Evolutionary conservation across 2,329 filamentous ascomycete species (phyloP).

Genomic region (Fusarium pilosicola): DNA sequence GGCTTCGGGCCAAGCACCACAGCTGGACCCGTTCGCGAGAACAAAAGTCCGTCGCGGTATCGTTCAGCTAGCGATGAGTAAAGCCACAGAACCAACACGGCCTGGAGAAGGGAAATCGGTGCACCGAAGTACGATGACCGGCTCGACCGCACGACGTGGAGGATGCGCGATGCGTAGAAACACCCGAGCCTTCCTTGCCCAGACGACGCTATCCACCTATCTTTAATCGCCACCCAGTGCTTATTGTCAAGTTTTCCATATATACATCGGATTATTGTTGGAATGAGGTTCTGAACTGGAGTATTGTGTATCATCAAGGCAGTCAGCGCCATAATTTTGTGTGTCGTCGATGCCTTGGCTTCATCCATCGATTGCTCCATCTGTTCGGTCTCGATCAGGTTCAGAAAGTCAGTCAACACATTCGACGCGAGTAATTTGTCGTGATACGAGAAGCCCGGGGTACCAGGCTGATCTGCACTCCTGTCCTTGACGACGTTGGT

Average conservation of each 20-base stretch:
- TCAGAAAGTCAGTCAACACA: neutral
- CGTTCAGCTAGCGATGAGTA: neutral
- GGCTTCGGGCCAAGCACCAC: conserved; percentile 9
- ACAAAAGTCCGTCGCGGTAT: neutral
- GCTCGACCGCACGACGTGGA: conserved; percentile 6
- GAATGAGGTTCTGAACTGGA: neutral
- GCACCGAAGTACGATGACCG: conserved; percentile 14
- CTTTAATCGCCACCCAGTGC: neutral
- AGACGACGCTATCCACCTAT: neutral
- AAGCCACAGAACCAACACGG: neutral
- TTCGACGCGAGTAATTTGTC: neutral
- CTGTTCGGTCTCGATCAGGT: conserved; percentile 6
- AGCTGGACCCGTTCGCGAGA: neutral
- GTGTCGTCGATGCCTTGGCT: conserved; percentile 13
- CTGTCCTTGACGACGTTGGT: neutral
- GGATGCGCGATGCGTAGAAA: conserved; percentile 14
- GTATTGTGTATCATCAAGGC: conserved; percentile 13
- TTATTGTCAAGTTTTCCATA: conserved; percentile 2
- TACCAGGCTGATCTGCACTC: neutral
- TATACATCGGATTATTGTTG: conserved; percentile 8
- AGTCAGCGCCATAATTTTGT: conserved; percentile 9
- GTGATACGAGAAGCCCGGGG: neutral
- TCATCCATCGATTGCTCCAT: conserved; percentile 1
- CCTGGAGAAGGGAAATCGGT: neutral
- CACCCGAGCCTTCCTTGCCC: conserved; percentile 18